Conservation (phyloP, 371 early-diverging fungal species). For the Mortierella sp. region DNA sequence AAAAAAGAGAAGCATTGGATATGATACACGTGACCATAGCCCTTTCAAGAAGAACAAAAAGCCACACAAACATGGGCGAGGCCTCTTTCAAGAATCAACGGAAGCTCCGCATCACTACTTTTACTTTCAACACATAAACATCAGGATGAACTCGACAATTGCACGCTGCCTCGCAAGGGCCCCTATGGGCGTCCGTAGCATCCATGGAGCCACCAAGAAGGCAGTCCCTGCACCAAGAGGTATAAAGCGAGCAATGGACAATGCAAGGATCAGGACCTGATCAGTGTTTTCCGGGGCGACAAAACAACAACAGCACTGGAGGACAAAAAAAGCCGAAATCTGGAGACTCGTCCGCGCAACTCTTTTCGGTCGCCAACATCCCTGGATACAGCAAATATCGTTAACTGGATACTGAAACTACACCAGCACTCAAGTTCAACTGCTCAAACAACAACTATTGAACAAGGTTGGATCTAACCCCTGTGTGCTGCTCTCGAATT, state of each 20-base stretch:
- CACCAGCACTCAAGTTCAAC: background rate
- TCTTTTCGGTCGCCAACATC: background rate
- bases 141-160: slow-evolving; percentile 33
- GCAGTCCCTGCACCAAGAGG: slow-evolving; percentile 50
- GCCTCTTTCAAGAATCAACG: background rate
- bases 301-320: background rate
- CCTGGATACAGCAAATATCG: background rate
- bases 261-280: slow-evolving; percentile 1
- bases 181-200: slow-evolving; percentile 27
- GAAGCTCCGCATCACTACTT: background rate
- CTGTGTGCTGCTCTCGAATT: background rate
- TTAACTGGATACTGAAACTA: background rate
- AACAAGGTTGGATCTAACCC: background rate
- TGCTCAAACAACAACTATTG: background rate
- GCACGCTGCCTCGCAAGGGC: slow-evolving; percentile 38
- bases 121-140: background rate
- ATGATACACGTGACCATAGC: background rate
- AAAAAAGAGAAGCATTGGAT: background rate
- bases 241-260: slow-evolving; percentile 4
- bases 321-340: too few relatives aligned
- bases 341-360: background rate
- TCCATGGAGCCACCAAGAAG: slow-evolving; percentile 48
- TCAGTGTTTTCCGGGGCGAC: background rate
- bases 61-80: slow-evolving; percentile 18
- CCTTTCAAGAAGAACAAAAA: background rate